These are phyloP conservation scores for Metahyphopichia silvanorum DNA, from an alignment of 805 yeast species.

Conservation along the genomic window DNA sequence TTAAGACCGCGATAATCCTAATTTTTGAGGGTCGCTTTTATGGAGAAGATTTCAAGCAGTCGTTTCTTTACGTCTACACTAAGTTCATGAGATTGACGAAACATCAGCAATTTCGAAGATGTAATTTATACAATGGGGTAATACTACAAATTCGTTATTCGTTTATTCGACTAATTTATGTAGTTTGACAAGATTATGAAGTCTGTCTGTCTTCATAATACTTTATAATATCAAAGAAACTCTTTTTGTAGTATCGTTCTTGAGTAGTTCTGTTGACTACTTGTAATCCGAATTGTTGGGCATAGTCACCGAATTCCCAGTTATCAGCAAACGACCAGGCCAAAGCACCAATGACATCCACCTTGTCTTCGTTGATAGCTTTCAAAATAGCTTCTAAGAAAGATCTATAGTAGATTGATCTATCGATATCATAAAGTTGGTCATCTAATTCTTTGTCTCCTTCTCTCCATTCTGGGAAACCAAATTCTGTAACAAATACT, in stretches of 20 bases:
- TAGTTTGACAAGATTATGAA: neutral
- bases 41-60: too few relatives aligned
- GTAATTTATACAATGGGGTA: too few relatives aligned
- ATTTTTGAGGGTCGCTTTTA: too few relatives aligned
- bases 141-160: too few relatives aligned
- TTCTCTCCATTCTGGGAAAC: slow-evolving; percentile 31
- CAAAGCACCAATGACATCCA: slow-evolving; percentile 25
- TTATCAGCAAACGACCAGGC: slow-evolving; percentile 33
- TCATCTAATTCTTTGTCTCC: slow-evolving; percentile 17
- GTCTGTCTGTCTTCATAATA: slow-evolving; percentile 10
- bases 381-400: slow-evolving; percentile 23
- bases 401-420: slow-evolving; percentile 26
- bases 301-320: slow-evolving; percentile 28
- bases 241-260: slow-evolving; percentile 20
- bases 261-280: slow-evolving; percentile 23
- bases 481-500: slow-evolving; percentile 28
- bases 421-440: slow-evolving; percentile 21
- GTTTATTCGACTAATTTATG: neutral
- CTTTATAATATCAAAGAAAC: slow-evolving; percentile 12
- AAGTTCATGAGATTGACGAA: too few relatives aligned
- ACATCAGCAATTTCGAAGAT: too few relatives aligned
- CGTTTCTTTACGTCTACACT: too few relatives aligned
- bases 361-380: slow-evolving; percentile 19
- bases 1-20: too few relatives aligned
- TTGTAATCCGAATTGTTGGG: slow-evolving; percentile 20